Evolutionary conservation across 2,329 filamentous ascomycete species (phyloP).

Genomic region (Ceratocystis colombiana): DNA sequence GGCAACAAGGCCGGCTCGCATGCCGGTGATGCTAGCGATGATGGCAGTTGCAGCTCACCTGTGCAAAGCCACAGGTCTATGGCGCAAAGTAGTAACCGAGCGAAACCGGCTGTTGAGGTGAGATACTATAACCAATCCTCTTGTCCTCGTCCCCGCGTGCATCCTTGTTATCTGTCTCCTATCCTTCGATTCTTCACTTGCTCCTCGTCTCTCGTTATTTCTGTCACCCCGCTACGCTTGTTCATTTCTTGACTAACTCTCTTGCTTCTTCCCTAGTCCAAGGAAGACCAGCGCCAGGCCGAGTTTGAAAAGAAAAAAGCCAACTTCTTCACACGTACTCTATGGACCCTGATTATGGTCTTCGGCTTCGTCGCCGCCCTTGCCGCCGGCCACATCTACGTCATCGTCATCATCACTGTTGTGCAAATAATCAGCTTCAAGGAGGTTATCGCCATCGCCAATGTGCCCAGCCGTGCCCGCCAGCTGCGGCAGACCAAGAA

Average conservation of each 20-base stretch:
- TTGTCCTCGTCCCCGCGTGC: too few relatives aligned
- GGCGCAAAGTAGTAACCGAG: not conserved
- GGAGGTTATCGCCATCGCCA: conserved; percentile 96
- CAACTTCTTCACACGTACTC: conserved; percentile 90
- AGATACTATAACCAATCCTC: not conserved
- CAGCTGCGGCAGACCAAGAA: conserved; percentile 90
- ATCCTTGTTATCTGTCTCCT: too few relatives aligned
- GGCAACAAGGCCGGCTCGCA: conserved; percentile 55
- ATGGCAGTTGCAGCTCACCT: conserved; percentile 31
- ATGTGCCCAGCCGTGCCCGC: conserved; percentile 81
- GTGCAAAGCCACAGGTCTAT: not conserved
- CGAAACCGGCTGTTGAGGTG: not conserved
- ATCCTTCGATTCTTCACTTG: too few relatives aligned
- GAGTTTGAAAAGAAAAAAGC: conserved; percentile 99
- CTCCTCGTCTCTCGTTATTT: too few relatives aligned
- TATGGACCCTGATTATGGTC: conserved; percentile 99
- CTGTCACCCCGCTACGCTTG: not conserved
- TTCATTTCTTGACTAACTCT: conserved; percentile 26
- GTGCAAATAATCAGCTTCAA: conserved; percentile 97
- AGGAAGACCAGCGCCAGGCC: conserved; percentile 24
- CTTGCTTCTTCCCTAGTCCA: not conserved
- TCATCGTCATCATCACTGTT: conserved; percentile 83
- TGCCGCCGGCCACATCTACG: conserved; percentile 95
- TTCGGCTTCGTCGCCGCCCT: conserved; percentile 80
- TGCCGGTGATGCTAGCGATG: conserved; percentile 55